Conservation (phyloP, 257 asterid species). For the Capsicum rhomboideum region DNA sequence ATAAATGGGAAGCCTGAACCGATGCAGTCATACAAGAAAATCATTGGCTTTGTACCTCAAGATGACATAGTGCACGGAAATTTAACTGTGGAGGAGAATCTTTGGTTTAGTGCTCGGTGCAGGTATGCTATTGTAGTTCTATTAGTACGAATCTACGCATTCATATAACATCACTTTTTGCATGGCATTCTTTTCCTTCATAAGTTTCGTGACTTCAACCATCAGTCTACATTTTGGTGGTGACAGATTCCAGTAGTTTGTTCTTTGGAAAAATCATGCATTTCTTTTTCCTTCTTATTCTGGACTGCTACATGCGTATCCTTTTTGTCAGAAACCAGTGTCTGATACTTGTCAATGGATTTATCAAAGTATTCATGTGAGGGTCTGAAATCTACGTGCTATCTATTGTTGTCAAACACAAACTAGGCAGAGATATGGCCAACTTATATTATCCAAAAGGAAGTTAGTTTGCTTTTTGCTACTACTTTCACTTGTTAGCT, state of each 20-base stretch:
- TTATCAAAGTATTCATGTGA: background rate
- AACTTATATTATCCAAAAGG: background rate
- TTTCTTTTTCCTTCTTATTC: background rate
- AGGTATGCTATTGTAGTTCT: conserved; percentile 37
- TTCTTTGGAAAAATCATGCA: background rate
- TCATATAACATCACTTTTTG: background rate
- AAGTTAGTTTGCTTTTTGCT: background rate
- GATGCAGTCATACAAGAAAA: conserved; percentile 74
- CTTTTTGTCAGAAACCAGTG: background rate
- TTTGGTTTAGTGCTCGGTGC: conserved; percentile 99
- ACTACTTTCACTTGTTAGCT: background rate
- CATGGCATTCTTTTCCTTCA: background rate
- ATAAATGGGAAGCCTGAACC: conserved; percentile 74
- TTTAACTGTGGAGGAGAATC: conserved; percentile 97
- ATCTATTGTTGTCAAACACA: background rate
- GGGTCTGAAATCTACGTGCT: background rate
- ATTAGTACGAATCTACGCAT: background rate
- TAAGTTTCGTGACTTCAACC: background rate
- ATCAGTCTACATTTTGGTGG: background rate
- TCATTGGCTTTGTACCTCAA: conserved; percentile 92
- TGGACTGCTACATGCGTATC: background rate
- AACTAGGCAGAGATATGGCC: background rate
- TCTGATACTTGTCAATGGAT: background rate
- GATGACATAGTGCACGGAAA: conserved; percentile 98
- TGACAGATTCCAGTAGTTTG: background rate